Percentiles rank a stretch among this genome's conserved stretches.
Conservation (phyloP, 2,329 filamentous ascomycete species). For the Aspergillus caelatus region DNA sequence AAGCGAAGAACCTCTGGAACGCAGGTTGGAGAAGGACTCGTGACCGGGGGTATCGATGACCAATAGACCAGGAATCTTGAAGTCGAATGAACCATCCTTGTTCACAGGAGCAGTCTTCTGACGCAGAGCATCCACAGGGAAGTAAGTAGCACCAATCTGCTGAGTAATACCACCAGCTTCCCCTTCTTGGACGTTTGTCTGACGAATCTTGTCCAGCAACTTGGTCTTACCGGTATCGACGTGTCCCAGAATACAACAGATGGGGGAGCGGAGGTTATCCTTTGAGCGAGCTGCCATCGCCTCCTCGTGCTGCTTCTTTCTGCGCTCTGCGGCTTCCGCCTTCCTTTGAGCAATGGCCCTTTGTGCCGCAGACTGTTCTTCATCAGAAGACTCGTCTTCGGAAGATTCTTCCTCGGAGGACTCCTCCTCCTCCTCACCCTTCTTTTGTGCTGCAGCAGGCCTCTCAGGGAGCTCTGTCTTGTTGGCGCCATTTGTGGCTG, state of each 20-base stretch:
- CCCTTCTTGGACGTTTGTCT: conserved; percentile 98
- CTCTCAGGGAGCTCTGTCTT: conserved; percentile 25
- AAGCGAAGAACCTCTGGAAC: conserved; percentile 93
- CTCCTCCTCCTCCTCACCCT: conserved; percentile 23
- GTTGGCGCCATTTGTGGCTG: conserved; percentile 21
- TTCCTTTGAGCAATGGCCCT: conserved; percentile 76
- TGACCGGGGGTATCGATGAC: conserved; percentile 98
- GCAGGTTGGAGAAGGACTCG: conserved; percentile 99
- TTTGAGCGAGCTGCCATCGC: conserved; percentile 88
- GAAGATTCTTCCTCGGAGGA: conserved; percentile 42
- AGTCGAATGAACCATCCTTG: conserved; percentile 83
- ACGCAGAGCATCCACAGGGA: conserved; percentile 88
- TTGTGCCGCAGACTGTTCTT: conserved; percentile 73
- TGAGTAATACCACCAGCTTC: conserved; percentile 99
- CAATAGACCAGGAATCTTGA: conserved; percentile 95
- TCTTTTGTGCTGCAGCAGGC: conserved; percentile 20
- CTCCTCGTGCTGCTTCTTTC: conserved; percentile 87
- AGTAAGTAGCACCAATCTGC: conserved; percentile 99
- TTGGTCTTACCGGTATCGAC: conserved; percentile 99
- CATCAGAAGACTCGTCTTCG: conserved; percentile 58
- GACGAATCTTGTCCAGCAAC: conserved; percentile 94
- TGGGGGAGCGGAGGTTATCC: conserved; percentile 93
- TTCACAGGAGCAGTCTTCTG: conserved; percentile 95
- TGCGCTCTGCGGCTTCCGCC: conserved; percentile 82
- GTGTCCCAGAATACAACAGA: conserved; percentile 99